These are phyloP conservation scores for Cladosporium sp. DNA, from an alignment of 2,329 filamentous ascomycete species.

Conservation along the genomic window DNA sequence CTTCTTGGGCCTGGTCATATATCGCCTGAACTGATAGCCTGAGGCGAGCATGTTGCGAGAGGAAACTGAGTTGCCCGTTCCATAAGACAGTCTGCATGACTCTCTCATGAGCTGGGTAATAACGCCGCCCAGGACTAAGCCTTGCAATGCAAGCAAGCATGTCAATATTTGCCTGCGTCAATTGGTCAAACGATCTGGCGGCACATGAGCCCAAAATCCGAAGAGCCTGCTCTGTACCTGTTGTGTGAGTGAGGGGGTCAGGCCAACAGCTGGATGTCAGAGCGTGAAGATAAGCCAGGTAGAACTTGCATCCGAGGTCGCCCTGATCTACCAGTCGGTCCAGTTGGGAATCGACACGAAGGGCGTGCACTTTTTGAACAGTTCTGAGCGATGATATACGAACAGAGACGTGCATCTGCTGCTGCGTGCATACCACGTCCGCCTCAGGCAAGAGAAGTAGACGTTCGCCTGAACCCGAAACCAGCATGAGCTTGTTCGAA, in stretches of 20 bases:
- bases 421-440: constrained; percentile 27
- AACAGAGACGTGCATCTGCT: constrained; percentile 43
- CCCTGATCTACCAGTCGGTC: constrained; percentile 54
- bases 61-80: constrained; percentile 35
- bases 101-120: constrained; percentile 41
- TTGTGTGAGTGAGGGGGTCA: constrained; percentile 55
- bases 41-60: constrained; percentile 41
- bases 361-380: constrained; percentile 52
- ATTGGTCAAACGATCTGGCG: constrained; percentile 21
- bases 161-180: constrained; percentile 17
- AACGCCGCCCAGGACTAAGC: constrained; percentile 35
- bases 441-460: constrained; percentile 50
- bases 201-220: constrained; percentile 19
- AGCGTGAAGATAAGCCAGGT: constrained; percentile 53
- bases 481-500: constrained; percentile 54
- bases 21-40: constrained; percentile 21
- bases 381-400: constrained; percentile 25
- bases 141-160: constrained; percentile 27
- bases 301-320: constrained; percentile 35
- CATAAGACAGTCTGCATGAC: constrained; percentile 45
- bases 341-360: constrained; percentile 52
- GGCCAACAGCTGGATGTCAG: constrained; percentile 55
- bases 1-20: constrained; percentile 20
- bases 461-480: constrained; percentile 31
- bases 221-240: constrained; percentile 55